Evolutionary conservation across 169 alveolate species (phyloP), one percentile per base, ranked within the genome.

Genomic region (Plasmodium cynomolgi): DNA sequence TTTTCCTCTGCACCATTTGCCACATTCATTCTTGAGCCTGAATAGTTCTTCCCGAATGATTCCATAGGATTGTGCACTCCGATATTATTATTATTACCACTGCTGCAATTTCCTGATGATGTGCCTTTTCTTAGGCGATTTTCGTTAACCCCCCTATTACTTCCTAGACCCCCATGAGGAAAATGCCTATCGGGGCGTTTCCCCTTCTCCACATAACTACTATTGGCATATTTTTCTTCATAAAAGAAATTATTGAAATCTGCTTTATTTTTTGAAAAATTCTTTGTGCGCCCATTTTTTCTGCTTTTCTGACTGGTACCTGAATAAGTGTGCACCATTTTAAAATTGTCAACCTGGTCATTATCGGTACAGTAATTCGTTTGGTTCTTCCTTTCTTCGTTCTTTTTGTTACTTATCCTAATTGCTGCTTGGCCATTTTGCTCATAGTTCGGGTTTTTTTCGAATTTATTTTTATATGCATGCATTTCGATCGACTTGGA

Each of bases 281-380:
- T 88, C 72, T 80, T 88, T 56, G 77, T 56, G 9, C 72, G 75
- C 54, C 80, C 72, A 37, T 23, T 62, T 79, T 88, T 54, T 23
- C 47, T 79, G 44, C 37, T 80, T 88, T 80, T 88, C 73, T 62
- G 82, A 23, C 71, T 88, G 73, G 81, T 33, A 37, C 17, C 39
- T 23, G 39, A 88, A 79, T 54, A 47, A 68, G 72, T 84, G 11
- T 88, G 88, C 33, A 13, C 26, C 74, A 31, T 50, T 79, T 79
- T 77, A 77, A 88, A 88, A 88, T 80, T 88, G 75, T 80, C 94
- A 88, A 39, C 71, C 81, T 79, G 26, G 44, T 88, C 82, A 73
- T 79, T 33, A 23, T 88, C 83, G 72, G 37, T 62, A 62, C 83
- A 79, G 50, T 77, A 26, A 72, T 58, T 79, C n/a, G 15, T 34